A percentile compares a stretch with the other conserved stretches of the same genome.
Evolutionary conservation across 2,329 filamentous ascomycete genomes (phyloP).

Genomic region (Colletotrichum tofieldiae): DNA sequence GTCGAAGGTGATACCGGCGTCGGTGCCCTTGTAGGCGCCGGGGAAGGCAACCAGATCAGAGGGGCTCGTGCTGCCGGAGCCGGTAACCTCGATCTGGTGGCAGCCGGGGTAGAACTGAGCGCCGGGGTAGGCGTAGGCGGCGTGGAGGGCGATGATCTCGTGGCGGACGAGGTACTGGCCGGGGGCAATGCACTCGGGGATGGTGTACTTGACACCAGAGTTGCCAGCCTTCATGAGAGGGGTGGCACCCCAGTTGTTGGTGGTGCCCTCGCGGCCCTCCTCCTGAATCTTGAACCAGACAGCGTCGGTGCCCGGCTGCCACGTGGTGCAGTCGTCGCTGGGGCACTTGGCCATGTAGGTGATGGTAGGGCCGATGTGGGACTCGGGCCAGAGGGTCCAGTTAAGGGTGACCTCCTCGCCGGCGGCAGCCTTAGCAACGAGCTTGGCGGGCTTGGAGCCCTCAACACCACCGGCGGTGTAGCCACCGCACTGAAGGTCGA

Average conservation of each 20-base stretch:
- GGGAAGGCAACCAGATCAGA: constrained; percentile 62
- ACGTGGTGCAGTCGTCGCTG: constrained; percentile 65
- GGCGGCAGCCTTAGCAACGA: constrained; percentile 68
- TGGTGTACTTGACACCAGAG: constrained; percentile 60
- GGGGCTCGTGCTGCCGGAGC: constrained; percentile 58
- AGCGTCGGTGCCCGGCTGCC: constrained; percentile 60
- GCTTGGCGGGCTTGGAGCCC: constrained; percentile 66
- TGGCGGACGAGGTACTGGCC: constrained; percentile 69
- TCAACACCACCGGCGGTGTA: constrained; percentile 63
- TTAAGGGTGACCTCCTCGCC: constrained; percentile 67
- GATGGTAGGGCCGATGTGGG: constrained; percentile 68
- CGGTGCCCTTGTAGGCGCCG: constrained; percentile 62
- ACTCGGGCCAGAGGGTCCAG: constrained; percentile 69
- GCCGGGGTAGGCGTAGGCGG: constrained; percentile 61
- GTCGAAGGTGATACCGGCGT: constrained; percentile 65
- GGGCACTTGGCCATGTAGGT: constrained; percentile 75
- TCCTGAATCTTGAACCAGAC: constrained; percentile 72
- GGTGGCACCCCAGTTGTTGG: constrained; percentile 63
- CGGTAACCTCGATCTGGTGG: constrained; percentile 66
- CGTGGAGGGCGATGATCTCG: constrained; percentile 67
- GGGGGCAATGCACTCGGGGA: constrained; percentile 63
- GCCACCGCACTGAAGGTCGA: constrained; percentile 72
- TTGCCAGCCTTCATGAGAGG: constrained; percentile 62
- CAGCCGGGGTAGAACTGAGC: constrained; percentile 70
- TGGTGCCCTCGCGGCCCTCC: constrained; percentile 64